Evolutionary conservation across 2,329 filamentous ascomycete species (phyloP), one percentile per base, ranked within the genome.

Genomic region (Mollisiaceae sp.): DNA sequence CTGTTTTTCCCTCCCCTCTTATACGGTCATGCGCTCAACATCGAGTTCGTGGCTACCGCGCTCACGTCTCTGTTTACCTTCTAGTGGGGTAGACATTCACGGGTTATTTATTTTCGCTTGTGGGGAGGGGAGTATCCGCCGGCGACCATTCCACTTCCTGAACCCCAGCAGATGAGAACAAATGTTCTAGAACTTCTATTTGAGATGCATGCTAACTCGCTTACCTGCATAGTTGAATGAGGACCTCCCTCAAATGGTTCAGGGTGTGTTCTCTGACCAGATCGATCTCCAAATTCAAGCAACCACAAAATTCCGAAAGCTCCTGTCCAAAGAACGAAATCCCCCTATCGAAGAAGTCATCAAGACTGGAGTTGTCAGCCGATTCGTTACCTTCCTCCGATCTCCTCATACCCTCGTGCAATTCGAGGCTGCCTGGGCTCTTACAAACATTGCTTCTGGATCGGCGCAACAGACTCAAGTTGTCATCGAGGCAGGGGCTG

Each of bases 311-410:
- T 99, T 99, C 86, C 87, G 95, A 79, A 99, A 99, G 86, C 87
- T 99, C 50, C 85, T 99, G 35, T 97, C 93, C 72, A 99, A 99
- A 84, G 95, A 99, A 85, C 92, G 95, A 77, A 99, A 99, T 83
- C 95, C 95, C 56, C 95, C 95, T 55, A 99, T 99, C 78, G 95
- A 99, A 83, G 93, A 96, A 78, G 95, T 99, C 73, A 99, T 99
- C 81, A 97, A 98, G 86, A 98, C 95, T 66, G 95, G 95, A 76
- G 95, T 99, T 70, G 95, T 99, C 72, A 91, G 89, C 83, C 91
- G 95, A 77, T 99, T 99, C 77, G 95, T 99, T 80, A 93, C 97
- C 81, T 99, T 99, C 82, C 90, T 99, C 67, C 92, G 93, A 78
- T 99, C 95, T 63, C 95, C 95, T 70, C 95, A 99, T 81, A 98